These are phyloP conservation scores for Gloeophyllum trabeum DNA, from an alignment of 768 basidiomycete genomes.

Conservation along the genomic window DNA sequence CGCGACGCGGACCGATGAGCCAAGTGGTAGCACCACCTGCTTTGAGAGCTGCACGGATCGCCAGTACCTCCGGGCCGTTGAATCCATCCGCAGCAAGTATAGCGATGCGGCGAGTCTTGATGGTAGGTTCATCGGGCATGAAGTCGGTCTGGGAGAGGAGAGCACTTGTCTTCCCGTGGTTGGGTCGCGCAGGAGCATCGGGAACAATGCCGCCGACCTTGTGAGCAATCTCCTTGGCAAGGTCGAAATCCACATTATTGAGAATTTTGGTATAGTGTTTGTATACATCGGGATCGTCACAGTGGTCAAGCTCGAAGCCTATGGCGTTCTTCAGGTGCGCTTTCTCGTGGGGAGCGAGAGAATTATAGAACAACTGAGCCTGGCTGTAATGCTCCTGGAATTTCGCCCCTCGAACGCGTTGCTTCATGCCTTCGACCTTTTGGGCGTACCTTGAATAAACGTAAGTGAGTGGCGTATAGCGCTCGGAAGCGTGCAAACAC, in stretches of 20 bases:
- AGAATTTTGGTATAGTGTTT: constrained; percentile 54
- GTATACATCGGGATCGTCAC: constrained; percentile 66
- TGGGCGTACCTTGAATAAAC: constrained; percentile 19
- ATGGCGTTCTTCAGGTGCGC: constrained; percentile 56
- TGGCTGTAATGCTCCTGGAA: constrained; percentile 76
- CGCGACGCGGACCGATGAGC: constrained; percentile 58
- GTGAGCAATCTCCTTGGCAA: constrained; percentile 60
- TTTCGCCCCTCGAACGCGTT: constrained; percentile 55
- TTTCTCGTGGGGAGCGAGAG: constrained; percentile 56
- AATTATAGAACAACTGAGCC: constrained; percentile 77
- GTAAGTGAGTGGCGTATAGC: constrained; percentile 9
- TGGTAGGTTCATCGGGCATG: constrained; percentile 41
- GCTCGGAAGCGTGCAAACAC: neutral
- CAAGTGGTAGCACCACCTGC: constrained; percentile 45
- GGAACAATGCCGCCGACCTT: constrained; percentile 55
- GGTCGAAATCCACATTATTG: constrained; percentile 62
- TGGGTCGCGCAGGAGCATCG: constrained; percentile 32
- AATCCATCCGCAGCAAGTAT: constrained; percentile 72
- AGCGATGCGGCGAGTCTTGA: constrained; percentile 60
- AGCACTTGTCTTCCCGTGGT: constrained; percentile 49
- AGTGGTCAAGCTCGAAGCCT: constrained; percentile 78
- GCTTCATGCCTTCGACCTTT: constrained; percentile 40
- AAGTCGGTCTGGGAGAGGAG: constrained; percentile 55
- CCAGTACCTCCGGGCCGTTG: constrained; percentile 44
- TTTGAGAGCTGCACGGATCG: constrained; percentile 41